Evolutionary conservation across 75 land plant genomes (phyloP).

Genomic region (Selaginella tamariscina): DNA sequence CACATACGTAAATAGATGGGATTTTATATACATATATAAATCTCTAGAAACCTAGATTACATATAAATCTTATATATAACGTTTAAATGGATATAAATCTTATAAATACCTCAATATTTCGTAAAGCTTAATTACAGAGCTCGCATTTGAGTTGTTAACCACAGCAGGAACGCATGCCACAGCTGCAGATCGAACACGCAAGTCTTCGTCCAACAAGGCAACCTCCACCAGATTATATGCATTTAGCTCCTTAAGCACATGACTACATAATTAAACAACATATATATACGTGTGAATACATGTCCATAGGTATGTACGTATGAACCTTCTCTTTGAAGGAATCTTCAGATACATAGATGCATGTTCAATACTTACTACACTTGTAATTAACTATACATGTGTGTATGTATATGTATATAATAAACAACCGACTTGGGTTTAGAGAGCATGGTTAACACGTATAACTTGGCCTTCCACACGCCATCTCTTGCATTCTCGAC

Average conservation of each 20-base stretch:
- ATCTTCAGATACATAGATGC: too few species aligned
- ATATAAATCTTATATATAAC: neutral
- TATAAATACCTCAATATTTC: neutral
- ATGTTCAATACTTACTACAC: too few species aligned
- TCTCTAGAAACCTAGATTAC: neutral
- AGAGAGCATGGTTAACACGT: slow-evolving; percentile 18
- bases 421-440: too few species aligned
- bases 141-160: slow-evolving; percentile 23
- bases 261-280: too few species aligned
- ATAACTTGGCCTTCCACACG: slow-evolving; percentile 12
- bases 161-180: slow-evolving; percentile 39
- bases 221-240: slow-evolving; percentile 28
- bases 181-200: slow-evolving; percentile 47
- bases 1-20: too few species aligned
- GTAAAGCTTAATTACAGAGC: neutral
- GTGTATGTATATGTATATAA: too few species aligned
- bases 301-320: too few species aligned
- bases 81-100: neutral
- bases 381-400: too few species aligned
- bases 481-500: slow-evolving; percentile 11
- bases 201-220: slow-evolving; percentile 40
- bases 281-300: too few species aligned
- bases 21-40: too few species aligned
- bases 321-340: too few species aligned
- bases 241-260: neutral